phyloP scores from a whole-genome alignment of 2,329 filamentous ascomycete species.

The Monilinia vaccinii-corymbosi region DNA sequence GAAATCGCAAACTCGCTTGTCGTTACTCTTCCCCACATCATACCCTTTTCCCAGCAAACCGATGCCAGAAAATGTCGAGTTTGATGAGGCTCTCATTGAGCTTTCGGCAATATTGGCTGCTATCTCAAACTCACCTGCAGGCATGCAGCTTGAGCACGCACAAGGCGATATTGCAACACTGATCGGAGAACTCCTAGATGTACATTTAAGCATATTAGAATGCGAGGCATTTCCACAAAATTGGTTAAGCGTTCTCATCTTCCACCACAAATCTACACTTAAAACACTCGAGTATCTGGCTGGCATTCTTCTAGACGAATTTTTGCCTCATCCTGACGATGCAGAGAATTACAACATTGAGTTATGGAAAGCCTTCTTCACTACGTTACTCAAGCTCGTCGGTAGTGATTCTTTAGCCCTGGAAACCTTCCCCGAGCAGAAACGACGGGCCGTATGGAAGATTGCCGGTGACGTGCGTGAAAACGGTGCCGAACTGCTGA shows the following conservation, averaged over 20 bases:
- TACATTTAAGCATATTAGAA: conserved; percentile 80
- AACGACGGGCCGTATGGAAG: conserved; percentile 94
- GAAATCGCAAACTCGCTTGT: conserved; percentile 57
- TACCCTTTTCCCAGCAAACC: conserved; percentile 80
- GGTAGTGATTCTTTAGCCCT: conserved; percentile 81
- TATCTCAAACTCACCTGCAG: conserved; percentile 62
- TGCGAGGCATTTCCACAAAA: conserved; percentile 81
- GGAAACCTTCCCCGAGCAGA: conserved; percentile 95
- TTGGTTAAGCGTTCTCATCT: conserved; percentile 91
- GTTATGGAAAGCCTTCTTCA: conserved; percentile 90
- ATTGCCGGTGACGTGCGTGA: conserved; percentile 95
- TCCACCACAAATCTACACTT: conserved; percentile 85
- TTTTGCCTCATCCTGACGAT: conserved; percentile 82
- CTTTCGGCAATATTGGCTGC: conserved; percentile 80
- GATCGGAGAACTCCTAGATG: conserved; percentile 68
- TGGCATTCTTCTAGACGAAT: conserved; percentile 68
- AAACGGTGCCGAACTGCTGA: conserved; percentile 76
- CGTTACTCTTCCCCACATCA: conserved; percentile 77
- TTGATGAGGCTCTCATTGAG: conserved; percentile 84
- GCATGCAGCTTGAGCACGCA: conserved; percentile 66
- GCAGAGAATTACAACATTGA: conserved; percentile 77
- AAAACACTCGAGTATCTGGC: conserved; percentile 75
- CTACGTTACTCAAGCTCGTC: conserved; percentile 78
- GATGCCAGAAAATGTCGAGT: conserved; percentile 48
- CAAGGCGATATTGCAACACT: conserved; percentile 68